phyloP scores from a whole-genome alignment of 163 green algal species.

The Trebouxia gelatinosa region DNA sequence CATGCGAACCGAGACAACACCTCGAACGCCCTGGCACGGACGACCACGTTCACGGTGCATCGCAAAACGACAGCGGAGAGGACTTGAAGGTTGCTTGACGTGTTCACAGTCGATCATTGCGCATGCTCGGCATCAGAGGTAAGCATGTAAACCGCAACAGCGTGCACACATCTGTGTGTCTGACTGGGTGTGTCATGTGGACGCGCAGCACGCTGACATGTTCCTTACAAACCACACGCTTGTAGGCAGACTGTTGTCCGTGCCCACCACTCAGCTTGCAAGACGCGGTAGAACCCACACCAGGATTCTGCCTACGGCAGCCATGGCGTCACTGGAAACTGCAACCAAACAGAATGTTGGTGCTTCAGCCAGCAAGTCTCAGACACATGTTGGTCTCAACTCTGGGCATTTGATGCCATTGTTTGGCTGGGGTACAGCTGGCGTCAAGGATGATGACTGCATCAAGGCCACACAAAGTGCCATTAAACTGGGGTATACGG shows the following conservation, averaged over 20 bases:
- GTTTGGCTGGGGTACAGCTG: slow-evolving; percentile 18
- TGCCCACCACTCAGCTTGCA: neutral
- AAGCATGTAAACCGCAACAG: no score
- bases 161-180: no score
- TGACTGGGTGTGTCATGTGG: no score
- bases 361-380: slow-evolving; percentile 18
- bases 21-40: no score
- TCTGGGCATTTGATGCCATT: slow-evolving; percentile 23
- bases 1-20: no score
- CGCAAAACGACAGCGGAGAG: no score
- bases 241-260: neutral
- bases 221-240: neutral
- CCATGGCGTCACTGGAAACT: neutral
- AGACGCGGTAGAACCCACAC: neutral
- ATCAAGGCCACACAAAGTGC: slow-evolving; percentile 2
- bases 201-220: neutral
- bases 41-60: no score
- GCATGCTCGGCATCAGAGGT: slow-evolving; percentile 19
- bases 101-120: no score
- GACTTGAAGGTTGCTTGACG: no score
- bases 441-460: slow-evolving; percentile 6
- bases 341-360: slow-evolving; percentile 21
- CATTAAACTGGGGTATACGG: slow-evolving; percentile 20
- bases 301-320: neutral
- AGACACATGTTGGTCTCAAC: slow-evolving; percentile 27